Evolutionary conservation across 129 eudicot species (phyloP).

Genomic region (Artemisia tridentata): DNA sequence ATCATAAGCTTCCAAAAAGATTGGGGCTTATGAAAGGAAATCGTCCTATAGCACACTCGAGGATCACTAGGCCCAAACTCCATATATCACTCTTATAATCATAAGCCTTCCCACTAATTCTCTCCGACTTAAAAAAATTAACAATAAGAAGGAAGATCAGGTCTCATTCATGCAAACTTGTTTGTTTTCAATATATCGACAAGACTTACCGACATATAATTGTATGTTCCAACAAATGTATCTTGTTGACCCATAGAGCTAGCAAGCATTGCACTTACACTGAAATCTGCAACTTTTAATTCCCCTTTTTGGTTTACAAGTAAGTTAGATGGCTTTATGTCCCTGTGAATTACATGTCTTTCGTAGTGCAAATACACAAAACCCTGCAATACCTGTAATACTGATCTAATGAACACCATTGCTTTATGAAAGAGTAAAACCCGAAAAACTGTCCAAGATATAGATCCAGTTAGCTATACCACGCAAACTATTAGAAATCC

Average conservation of each 20-base stretch:
- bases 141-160: too few species aligned
- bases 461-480: background rate
- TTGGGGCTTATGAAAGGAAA: too few species aligned
- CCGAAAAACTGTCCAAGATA: background rate
- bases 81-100: too few species aligned
- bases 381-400: conserved; percentile 73
- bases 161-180: too few species aligned
- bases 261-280: conserved; percentile 98
- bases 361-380: too few species aligned
- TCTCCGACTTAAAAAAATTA: conserved; percentile 69
- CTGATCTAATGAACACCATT: background rate
- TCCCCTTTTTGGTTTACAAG: conserved; percentile 92
- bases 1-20: conserved; percentile 47
- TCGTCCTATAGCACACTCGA: too few species aligned
- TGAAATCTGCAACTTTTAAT: conserved; percentile 92
- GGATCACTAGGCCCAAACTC: conserved; percentile 96
- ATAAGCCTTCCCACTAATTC: conserved; percentile 89
- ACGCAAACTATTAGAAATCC: background rate
- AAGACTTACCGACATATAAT: conserved; percentile 89
- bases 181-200: too few species aligned
- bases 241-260: conserved; percentile 93
- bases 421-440: too few species aligned
- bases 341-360: conserved; percentile 89
- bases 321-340: conserved; percentile 86
- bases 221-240: conserved; percentile 94